Base-by-base conservation (phyloP, 768 basidiomycete species). In the Tulasnella calospora region DNA sequence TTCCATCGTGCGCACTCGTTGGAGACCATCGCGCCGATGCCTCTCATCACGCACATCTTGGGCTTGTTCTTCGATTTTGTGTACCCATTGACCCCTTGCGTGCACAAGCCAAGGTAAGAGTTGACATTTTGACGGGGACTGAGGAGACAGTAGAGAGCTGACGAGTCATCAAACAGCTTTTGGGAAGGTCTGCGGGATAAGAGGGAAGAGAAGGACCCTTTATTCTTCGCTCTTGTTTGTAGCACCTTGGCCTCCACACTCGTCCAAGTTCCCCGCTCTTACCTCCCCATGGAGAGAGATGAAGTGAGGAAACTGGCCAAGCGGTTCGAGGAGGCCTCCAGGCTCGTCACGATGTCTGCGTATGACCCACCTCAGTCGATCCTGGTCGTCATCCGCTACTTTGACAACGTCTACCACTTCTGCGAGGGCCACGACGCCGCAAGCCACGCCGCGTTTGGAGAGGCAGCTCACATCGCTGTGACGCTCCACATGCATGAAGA, bases 1-100 rank as follows among this genome's bases (percentile, higher is more conserved):
- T 91, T 91, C 83, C 91, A 90, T 82, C 89, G 91, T n/a, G 88
- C 91, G 1, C 91, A 91, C 82, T 88, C 92, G 44, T 86, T 97
- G 70, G 93, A 95, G 82, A 91, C 93, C 79, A 89, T 96, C 75
- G 92, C 94, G 13, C 92, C 93, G 27, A 88, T 93, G 75, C 92
- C 93, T 78, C 92, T 91, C 7, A 91, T 96, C 71, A 89, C 90
- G 55, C 89, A 93, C 79, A 92, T 97, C 81, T 91, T 96, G 80
- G 88, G 92, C 51, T 89, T 96, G 17, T 98, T 95, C 86, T 97
- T 96, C 83, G 95, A 96, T 83, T 97, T 94, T 83, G 94, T 96
- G 71, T 95, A 95, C 84, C 92, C 94, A 12, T 88, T 97, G 41
- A 96, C 94, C 12, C 95, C 95, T 7, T 95, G 93, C 83, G 86